Base-by-base conservation (phyloP, 257 asterid species). In the Solanum arcanum region DNA sequence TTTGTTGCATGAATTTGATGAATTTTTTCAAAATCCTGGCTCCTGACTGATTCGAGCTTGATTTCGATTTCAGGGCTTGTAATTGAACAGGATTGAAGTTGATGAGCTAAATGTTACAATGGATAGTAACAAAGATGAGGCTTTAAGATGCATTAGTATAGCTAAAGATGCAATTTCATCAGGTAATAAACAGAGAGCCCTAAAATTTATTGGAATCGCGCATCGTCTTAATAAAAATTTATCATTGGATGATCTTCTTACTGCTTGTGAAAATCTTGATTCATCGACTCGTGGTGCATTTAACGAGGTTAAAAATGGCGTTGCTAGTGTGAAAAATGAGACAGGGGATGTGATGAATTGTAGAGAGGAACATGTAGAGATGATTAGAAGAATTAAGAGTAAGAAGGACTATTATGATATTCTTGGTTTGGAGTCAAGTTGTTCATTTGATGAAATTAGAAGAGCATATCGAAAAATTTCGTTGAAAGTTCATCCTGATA, bases 401-500 rank as follows among this genome's bases (percentile, higher is more conserved):
- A 93, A 95, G 89, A 94, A 86, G 77, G 99, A 96, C 87, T 96
- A 96, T 70, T 95, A 95, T 82, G 88, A 93, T 27, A 92, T 96
- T 91, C 98, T 96, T 64, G 98, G 98, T 6, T 85, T 96, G 86
- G 98, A 94, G 89, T 95, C 92, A 80, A 91, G 89, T 83, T 95
- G 98, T 86, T 86, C 98, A 1, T 94, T 94, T 35, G 99, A 94
- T 89, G 98, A 95, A 93, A 91, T 95, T 86, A 88, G 95, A 86
- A 96, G 94, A 89, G 98, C 99, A 5, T 96, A 94, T 84, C 89
- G 94, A 90, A 96, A 94, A 88, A 77, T 95, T 59, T 96, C 99
- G 0, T 91, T 96, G 92, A 96, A 95, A 91, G 99, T 96, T 82
- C 99, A 95, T 87, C 99, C 98, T 5, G 99, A 96, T 87, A 96